Evolutionary conservation across 805 yeast genomes (phyloP), one percentile per base, ranked within the genome.

Genomic region (Saccharomycopsis capsularis): DNA sequence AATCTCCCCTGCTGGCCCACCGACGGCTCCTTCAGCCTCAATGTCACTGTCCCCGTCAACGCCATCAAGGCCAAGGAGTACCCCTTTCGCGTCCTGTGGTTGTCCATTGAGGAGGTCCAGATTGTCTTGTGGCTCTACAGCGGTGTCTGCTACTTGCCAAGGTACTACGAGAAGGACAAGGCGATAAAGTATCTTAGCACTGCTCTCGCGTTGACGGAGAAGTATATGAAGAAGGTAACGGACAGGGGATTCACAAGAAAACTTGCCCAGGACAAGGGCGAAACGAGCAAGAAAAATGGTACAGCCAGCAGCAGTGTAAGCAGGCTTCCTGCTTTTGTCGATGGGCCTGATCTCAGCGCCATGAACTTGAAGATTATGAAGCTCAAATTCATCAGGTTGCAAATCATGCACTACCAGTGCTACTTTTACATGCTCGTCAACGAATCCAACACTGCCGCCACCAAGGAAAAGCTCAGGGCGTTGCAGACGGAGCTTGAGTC

Each of bases 101-200:
- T 47, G 16, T 44, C 54, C 5, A 39, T 53, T 13, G 54, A 53
- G 25, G 56, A 53, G 42, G 51, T 53, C 2, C 54, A 53, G 36
- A 47, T 47, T 6, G 18, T 51, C 13, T 30, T 44, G 21, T 50
- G 54, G 54, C 23, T 53, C 15, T 47, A 32, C 9, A 32, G 44
- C 24, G 56, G 54, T 4, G 35, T 53, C 9, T 36, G 37, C 40
- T 47, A 53, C 32, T 32, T 53, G 16, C 22, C 23, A 15, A 37
- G 40, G 15, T 50, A 47, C 36, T 43, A 47, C 27, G 47, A 44
- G 16, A 44, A 42, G 35, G 39, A 44, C 35, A 53, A 47, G 24
- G 45, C 52, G 16, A 38, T 21, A 15, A 47, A 47, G 37, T 53
- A 51, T 23, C 34, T 53, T 11, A 23, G 24, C 18, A 53, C 52